phyloP scores from a whole-genome alignment of 768 basidiomycete species.

The Leccinum barrowsii region DNA sequence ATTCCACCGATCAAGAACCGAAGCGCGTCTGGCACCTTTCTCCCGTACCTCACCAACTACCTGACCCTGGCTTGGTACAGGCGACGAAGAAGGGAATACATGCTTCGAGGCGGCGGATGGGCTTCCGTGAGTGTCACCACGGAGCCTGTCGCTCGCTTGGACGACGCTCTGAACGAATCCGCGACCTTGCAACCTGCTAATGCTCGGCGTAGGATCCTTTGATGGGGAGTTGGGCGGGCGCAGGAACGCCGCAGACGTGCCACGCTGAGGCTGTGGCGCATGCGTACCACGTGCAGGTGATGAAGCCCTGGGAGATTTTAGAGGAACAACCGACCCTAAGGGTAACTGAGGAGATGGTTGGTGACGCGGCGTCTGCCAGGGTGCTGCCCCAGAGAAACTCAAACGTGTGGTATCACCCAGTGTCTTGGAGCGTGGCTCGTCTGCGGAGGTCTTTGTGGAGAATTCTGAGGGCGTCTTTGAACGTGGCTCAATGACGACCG shows the following conservation, averaged over 20 bases:
- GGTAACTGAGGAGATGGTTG: slow-evolving; percentile 33
- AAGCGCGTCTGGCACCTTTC: slow-evolving; percentile 32
- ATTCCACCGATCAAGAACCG: slow-evolving; percentile 75
- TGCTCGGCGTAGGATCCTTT: slow-evolving; percentile 79
- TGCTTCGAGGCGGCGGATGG: slow-evolving; percentile 26
- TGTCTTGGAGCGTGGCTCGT: slow-evolving; percentile 23
- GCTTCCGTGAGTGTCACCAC: slow-evolving; percentile 32
- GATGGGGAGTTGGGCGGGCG: slow-evolving; percentile 41
- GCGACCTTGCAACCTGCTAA: slow-evolving; percentile 77
- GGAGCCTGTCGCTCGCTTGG: slow-evolving; percentile 58
- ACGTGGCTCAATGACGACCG: slow-evolving; percentile 11
- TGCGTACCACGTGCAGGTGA: slow-evolving; percentile 41
- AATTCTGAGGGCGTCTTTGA: slow-evolving; percentile 19
- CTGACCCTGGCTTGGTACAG: slow-evolving; percentile 33
- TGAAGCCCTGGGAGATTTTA: slow-evolving; percentile 29
- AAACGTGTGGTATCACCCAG: slow-evolving; percentile 14
- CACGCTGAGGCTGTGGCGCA: slow-evolving; percentile 39
- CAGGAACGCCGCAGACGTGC: slow-evolving; percentile 57
- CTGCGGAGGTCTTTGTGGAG: slow-evolving; percentile 9
- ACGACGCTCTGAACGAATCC: slow-evolving; percentile 86
- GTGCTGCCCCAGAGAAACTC: slow-evolving; percentile 14
- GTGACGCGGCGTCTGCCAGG: slow-evolving; percentile 25
- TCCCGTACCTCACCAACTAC: slow-evolving; percentile 35
- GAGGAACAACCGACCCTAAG: slow-evolving; percentile 25
- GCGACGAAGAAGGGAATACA: slow-evolving; percentile 26